Conservation (phyloP, 495 filamentous ascomycete species). For the Cenococcum geophilum region DNA sequence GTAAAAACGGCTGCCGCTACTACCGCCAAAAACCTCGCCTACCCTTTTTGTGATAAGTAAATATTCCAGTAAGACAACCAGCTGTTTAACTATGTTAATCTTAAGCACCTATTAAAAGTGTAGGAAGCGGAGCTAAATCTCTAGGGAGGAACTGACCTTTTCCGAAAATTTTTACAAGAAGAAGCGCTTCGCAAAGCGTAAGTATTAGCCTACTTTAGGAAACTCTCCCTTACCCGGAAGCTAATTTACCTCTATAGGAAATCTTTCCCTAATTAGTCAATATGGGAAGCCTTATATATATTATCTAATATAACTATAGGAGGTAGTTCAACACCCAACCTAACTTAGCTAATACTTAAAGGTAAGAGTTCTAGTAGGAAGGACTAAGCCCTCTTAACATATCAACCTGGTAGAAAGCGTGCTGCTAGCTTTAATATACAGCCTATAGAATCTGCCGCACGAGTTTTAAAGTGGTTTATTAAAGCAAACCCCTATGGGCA, state of each 20-base stretch:
- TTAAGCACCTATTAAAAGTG: constrained; percentile 19
- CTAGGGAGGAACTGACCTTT: background rate
- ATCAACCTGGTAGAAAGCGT: constrained; percentile 22
- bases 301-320: constrained; percentile 21
- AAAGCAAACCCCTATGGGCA: constrained; percentile 21
- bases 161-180: background rate
- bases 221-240: no score
- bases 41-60: constrained; percentile 19
- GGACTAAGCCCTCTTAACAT: constrained; percentile 4
- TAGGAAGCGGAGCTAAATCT: background rate
- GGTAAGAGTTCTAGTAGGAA: constrained; percentile 1
- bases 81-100: constrained; percentile 16
- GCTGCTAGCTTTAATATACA: constrained; percentile 24
- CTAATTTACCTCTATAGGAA: background rate
- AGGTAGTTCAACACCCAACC: constrained; percentile 18
- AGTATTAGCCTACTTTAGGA: background rate
- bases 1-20: constrained; percentile 22
- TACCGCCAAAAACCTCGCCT: constrained; percentile 3
- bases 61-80: constrained; percentile 26
- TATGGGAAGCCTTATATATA: background rate
- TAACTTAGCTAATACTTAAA: constrained; percentile 13
- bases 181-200: background rate
- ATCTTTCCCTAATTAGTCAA: background rate
- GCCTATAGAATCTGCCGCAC: background rate
- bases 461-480: constrained; percentile 16